phyloP scores from a whole-genome alignment of 2,329 filamentous ascomycete species.

The Davidsoniella eucalypti region DNA sequence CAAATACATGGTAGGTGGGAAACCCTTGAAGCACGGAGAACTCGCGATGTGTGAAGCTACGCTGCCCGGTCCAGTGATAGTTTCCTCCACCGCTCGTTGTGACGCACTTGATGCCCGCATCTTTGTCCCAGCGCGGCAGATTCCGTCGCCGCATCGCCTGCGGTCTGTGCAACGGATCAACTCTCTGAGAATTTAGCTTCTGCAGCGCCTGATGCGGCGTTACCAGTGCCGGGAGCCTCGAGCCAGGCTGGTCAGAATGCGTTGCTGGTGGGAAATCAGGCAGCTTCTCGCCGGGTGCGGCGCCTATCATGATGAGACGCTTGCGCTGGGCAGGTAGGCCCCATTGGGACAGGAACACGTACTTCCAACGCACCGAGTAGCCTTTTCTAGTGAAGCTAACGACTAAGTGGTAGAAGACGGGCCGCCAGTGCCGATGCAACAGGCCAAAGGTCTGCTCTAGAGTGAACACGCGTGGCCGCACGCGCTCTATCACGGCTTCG shows the following conservation, averaged over 20 bases:
- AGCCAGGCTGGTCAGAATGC: constrained; percentile 27
- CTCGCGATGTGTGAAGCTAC: constrained; percentile 52
- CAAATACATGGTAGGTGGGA: constrained; percentile 43
- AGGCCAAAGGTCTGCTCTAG: constrained; percentile 68
- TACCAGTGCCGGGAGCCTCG: constrained; percentile 22
- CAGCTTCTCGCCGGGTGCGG: constrained; percentile 52
- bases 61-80: constrained; percentile 46
- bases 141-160: constrained; percentile 16
- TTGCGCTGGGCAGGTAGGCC: constrained; percentile 32
- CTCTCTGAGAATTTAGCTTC: constrained; percentile 18
- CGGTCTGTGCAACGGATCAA: constrained; percentile 26
- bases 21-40: constrained; percentile 56
- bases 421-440: constrained; percentile 31
- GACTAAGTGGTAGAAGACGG: constrained; percentile 43
- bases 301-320: constrained; percentile 40
- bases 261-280: constrained; percentile 49
- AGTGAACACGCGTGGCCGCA: constrained; percentile 52
- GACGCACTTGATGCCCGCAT: constrained; percentile 38
- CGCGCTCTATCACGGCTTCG: constrained; percentile 36
- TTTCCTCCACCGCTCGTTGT: constrained; percentile 47
- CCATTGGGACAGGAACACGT: constrained; percentile 36
- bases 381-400: constrained; percentile 45
- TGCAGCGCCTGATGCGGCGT: constrained; percentile 29
- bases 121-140: constrained; percentile 27
- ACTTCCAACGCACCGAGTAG: constrained; percentile 55